Evolutionary conservation across 2,329 filamentous ascomycete genomes (phyloP).

Genomic region (Taxawa tesnikishii): DNA sequence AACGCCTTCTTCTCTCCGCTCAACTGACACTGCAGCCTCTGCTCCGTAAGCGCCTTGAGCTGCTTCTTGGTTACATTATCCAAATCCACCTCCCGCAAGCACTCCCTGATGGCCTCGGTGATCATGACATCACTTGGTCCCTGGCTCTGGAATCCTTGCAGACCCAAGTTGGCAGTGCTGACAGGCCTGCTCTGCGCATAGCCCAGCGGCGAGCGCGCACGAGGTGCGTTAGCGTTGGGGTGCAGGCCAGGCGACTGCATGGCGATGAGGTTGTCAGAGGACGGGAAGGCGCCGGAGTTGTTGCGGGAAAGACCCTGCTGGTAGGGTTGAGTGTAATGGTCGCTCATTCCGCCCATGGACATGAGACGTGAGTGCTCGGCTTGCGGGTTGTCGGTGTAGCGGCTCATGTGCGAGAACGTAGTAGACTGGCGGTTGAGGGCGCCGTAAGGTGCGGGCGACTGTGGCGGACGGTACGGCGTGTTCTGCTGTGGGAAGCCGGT

Average conservation of each 20-base stretch:
- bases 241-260: constrained; percentile 14
- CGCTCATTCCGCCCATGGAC: constrained; percentile 46
- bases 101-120: constrained; percentile 69
- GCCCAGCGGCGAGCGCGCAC: constrained; percentile 6
- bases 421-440: constrained; percentile 51
- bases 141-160: constrained; percentile 47
- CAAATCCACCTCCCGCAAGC: constrained; percentile 77
- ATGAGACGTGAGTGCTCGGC: constrained; percentile 25
- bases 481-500: constrained; percentile 57
- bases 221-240: constrained; percentile 14
- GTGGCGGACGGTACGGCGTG: constrained; percentile 43
- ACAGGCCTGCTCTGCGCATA: constrained; percentile 4
- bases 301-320: constrained; percentile 25
- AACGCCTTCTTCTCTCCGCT: constrained; percentile 76
- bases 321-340: constrained; percentile 18
- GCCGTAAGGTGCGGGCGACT: constrained; percentile 57
- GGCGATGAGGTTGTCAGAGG: constrained; percentile 22
- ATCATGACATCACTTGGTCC: constrained; percentile 74
- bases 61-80: constrained; percentile 99
- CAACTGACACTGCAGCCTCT: constrained; percentile 81
- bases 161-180: constrained; percentile 10
- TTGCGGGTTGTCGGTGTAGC: constrained; percentile 51
- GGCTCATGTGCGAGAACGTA: constrained; percentile 11
- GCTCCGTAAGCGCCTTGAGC: constrained; percentile 71
- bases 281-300: constrained; percentile 23